Percentiles rank a stretch among this genome's conserved stretches.
phyloP scores from a whole-genome alignment of 208 protist species.

The Acanthamoeba healyi region DNA sequence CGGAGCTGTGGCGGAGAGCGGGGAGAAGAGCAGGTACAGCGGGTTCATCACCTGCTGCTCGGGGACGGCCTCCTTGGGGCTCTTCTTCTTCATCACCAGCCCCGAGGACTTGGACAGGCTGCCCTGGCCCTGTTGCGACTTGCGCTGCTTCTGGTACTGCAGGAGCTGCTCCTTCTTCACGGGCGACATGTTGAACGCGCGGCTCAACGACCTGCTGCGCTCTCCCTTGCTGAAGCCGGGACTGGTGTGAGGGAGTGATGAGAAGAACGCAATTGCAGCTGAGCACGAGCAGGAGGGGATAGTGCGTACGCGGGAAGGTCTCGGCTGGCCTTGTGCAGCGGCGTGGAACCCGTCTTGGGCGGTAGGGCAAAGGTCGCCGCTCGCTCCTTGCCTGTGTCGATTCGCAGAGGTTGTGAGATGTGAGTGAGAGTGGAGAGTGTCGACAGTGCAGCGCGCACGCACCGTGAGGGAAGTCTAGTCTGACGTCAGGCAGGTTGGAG shows the following conservation, averaged over 20 bases:
- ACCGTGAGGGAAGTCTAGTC: too few relatives aligned
- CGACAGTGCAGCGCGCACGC: too few relatives aligned
- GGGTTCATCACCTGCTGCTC: conserved; percentile 65
- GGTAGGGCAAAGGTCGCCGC: neutral
- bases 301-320: neutral
- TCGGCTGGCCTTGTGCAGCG: neutral
- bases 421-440: too few relatives aligned
- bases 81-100: neutral
- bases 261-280: too few relatives aligned
- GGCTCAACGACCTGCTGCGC: conserved; percentile 12
- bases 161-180: conserved; percentile 4
- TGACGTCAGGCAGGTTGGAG: too few relatives aligned
- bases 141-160: conserved; percentile 65
- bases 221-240: neutral
- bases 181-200: neutral
- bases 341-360: neutral
- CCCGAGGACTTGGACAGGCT: neutral
- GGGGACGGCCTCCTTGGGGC: neutral
- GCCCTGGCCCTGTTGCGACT: neutral
- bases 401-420: too few relatives aligned
- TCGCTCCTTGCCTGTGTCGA: neutral
- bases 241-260: too few relatives aligned
- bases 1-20: neutral
- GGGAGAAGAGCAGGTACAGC: conserved; percentile 33
- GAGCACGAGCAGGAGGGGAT: too few relatives aligned